These are phyloP conservation scores for Monosporascus sp. DNA, from an alignment of 2,329 filamentous ascomycete genomes.

Conservation along the genomic window DNA sequence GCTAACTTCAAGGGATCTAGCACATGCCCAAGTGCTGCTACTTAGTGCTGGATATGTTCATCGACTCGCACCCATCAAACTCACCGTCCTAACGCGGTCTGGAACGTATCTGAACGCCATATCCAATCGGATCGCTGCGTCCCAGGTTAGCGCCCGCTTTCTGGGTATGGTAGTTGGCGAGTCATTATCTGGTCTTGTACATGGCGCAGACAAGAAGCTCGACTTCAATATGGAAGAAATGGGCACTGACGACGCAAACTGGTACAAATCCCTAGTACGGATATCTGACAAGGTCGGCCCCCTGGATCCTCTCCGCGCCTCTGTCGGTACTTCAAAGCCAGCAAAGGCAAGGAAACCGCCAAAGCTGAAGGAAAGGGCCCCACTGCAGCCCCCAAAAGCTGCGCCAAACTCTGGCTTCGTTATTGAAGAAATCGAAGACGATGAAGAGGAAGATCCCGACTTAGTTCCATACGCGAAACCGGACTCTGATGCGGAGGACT, in stretches of 20 bases:
- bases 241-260: slow-evolving; percentile 63
- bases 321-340: slow-evolving; percentile 16
- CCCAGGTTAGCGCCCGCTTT: slow-evolving; percentile 69
- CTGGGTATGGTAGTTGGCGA: slow-evolving; percentile 86
- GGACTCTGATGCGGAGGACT: slow-evolving; percentile 83
- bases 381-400: slow-evolving; percentile 17
- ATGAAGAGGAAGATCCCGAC: slow-evolving; percentile 57
- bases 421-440: slow-evolving; percentile 61
- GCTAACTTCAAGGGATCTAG: slow-evolving; percentile 35
- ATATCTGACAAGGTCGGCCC: slow-evolving; percentile 59
- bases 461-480: slow-evolving; percentile 77
- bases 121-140: slow-evolving; percentile 77
- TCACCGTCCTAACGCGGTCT: slow-evolving; percentile 66
- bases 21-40: slow-evolving; percentile 72
- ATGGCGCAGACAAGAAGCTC: slow-evolving; percentile 66
- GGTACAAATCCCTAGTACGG: slow-evolving; percentile 64
- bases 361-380: slow-evolving; percentile 14
- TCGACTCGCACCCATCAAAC: slow-evolving; percentile 56
- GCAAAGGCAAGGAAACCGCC: slow-evolving; percentile 15
- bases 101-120: slow-evolving; percentile 69
- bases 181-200: slow-evolving; percentile 56
- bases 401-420: slow-evolving; percentile 39
- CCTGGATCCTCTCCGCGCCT: slow-evolving; percentile 41
- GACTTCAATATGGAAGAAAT: slow-evolving; percentile 81
- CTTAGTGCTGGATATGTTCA: slow-evolving; percentile 72